Evolutionary conservation across 805 yeast species (phyloP).

Genomic region (Starmerella davenportii): DNA sequence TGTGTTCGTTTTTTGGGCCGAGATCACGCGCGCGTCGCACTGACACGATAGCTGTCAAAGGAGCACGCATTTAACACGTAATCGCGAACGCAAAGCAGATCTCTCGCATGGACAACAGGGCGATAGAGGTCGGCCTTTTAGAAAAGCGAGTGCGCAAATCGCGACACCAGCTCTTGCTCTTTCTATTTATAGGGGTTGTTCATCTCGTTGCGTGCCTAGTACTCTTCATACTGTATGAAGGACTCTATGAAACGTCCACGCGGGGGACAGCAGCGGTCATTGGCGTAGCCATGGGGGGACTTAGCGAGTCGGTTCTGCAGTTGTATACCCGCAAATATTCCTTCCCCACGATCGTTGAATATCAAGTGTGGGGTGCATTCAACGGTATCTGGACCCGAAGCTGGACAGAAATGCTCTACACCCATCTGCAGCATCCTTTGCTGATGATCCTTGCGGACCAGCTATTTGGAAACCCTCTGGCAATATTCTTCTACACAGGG

Average conservation of each 20-base stretch:
- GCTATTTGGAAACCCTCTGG: conserved; percentile 21
- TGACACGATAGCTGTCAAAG: too few relatives aligned
- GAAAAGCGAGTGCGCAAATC: conserved; percentile 17
- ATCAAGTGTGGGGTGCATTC: conserved; percentile 24
- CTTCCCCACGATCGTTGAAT: conserved; percentile 17
- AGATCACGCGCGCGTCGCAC: too few relatives aligned
- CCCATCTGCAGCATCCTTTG: conserved; percentile 7
- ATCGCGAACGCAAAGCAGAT: too few relatives aligned
- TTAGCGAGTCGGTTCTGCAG: conserved; percentile 22
- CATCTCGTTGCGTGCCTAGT: conserved; percentile 16
- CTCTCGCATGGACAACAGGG: conserved; percentile 8
- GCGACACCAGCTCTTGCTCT: conserved; percentile 6
- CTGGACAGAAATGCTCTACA: conserved; percentile 23
- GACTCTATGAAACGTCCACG: conserved; percentile 15
- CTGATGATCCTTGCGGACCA: conserved; percentile 20
- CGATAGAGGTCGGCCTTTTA: conserved; percentile 13
- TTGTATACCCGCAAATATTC: conserved; percentile 13
- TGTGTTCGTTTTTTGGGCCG: too few relatives aligned
- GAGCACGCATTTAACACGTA: too few relatives aligned
- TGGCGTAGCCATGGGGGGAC: conserved; percentile 20
- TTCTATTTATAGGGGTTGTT: conserved; percentile 10
- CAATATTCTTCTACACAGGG: conserved; percentile 20
- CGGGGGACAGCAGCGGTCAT: conserved; percentile 22
- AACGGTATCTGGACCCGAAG: conserved; percentile 24
- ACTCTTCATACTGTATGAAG: conserved; percentile 15